Percentiles rank a stretch among this genome's conserved stretches.
Evolutionary conservation across 1,284 basidiomycete species (phyloP).

Genomic region (Malassezia psittaci): DNA sequence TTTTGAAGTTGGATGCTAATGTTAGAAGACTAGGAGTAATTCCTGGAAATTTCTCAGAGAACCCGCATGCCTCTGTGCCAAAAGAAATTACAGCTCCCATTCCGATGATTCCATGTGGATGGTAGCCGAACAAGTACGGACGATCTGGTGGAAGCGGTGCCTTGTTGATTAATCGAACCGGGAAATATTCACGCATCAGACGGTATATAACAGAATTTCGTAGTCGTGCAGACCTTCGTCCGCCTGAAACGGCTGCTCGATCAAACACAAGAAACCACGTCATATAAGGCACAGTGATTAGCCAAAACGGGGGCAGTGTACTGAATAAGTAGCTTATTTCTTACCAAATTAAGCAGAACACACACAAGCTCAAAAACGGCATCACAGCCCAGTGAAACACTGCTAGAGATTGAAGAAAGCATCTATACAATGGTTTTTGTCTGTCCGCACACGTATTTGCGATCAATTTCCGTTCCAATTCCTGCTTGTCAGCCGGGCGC

Average conservation of each 20-base stretch:
- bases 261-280: conserved; percentile 65
- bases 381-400: conserved; percentile 78
- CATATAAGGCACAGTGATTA: conserved; percentile 67
- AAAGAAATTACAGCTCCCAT: conserved; percentile 82
- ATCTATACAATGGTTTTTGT: neutral
- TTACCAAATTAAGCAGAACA: conserved; percentile 71
- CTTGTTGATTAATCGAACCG: conserved; percentile 53
- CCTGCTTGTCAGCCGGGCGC: neutral
- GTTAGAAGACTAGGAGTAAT: conserved; percentile 87
- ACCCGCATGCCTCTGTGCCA: conserved; percentile 88
- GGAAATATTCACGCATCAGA: conserved; percentile 83
- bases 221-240: conserved; percentile 67
- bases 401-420: conserved; percentile 43
- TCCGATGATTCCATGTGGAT: conserved; percentile 43
- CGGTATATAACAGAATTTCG: conserved; percentile 64
- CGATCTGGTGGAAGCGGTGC: conserved; percentile 74
- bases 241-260: conserved; percentile 65
- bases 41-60: conserved; percentile 78
- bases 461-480: neutral
- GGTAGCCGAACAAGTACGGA: conserved; percentile 73
- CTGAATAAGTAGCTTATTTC: conserved; percentile 52
- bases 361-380: conserved; percentile 60
- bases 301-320: conserved; percentile 80
- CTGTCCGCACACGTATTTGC: neutral
- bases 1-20: conserved; percentile 69